Evolutionary conservation across 2,329 filamentous ascomycete species (phyloP).

Genomic region (Phyllosticta capitalensis): DNA sequence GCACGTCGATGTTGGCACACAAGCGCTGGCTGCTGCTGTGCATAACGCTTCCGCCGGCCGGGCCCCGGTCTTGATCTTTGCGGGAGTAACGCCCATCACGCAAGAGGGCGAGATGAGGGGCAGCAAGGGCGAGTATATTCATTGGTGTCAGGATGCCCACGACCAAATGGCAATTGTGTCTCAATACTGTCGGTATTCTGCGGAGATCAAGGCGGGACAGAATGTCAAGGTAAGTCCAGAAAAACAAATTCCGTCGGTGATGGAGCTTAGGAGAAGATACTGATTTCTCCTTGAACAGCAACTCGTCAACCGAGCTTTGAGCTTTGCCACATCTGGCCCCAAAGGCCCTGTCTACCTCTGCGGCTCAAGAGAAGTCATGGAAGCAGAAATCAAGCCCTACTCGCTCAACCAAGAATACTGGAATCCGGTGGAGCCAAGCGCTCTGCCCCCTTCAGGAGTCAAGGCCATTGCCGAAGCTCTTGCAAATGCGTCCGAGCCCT

Average conservation of each 20-base stretch:
- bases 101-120: conserved; percentile 69
- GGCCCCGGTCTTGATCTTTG: conserved; percentile 67
- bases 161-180: conserved; percentile 71
- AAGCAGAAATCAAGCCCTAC: conserved; percentile 60
- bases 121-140: conserved; percentile 66
- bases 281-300: conserved; percentile 36
- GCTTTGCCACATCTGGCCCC: conserved; percentile 69
- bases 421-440: conserved; percentile 60
- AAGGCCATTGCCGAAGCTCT: conserved; percentile 54
- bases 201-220: conserved; percentile 71
- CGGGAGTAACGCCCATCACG: conserved; percentile 67
- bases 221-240: conserved; percentile 55
- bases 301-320: conserved; percentile 74
- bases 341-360: conserved; percentile 72
- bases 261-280: background rate
- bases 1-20: conserved; percentile 71
- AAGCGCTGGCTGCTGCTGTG: conserved; percentile 66
- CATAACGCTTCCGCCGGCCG: conserved; percentile 71
- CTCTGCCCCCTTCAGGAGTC: conserved; percentile 46
- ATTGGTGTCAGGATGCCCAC: conserved; percentile 78
- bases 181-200: conserved; percentile 78
- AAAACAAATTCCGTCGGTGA: background rate
- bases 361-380: conserved; percentile 70
- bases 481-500: conserved; percentile 53
- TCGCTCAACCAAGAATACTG: conserved; percentile 57